Evolutionary conservation across 1,139 yeast species (phyloP), one percentile per base, ranked within the genome.

Genomic region (Yamadazyma taylorii): DNA sequence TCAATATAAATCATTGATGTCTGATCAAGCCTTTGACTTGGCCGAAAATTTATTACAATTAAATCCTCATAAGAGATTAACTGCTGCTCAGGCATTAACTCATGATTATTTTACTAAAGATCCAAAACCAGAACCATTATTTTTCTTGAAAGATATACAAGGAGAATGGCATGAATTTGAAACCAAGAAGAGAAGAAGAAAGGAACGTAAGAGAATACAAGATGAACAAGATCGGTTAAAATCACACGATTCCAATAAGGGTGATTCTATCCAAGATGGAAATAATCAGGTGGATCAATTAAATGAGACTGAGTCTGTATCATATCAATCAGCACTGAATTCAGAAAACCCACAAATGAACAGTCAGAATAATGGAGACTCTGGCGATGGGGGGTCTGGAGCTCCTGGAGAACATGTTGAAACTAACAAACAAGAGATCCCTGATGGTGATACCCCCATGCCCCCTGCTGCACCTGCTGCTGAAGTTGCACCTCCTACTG

Each of bases 131-230:
- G 75, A 73, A 43, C 81, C 84, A 2, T 60, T 81, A 35, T 64
- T 64, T 11, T 73, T 81, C 40, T 65, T 83, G 47, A 66, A 73
- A 34, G 77, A 73, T 12, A 65, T 82, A 29, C 73, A 75, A 39
- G 89, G 89, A 2, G 97, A 94, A 58, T 90, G 97, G 95, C 98
- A 92, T 56, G 98, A 92, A 56, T 90, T 85, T 59, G 98, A 92
- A 56, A 95, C 96, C 4, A 89, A 92, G 60, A 83, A 81, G 62
- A 78, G 87, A 52, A 70, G 94, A 52, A 73, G 86, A 48, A 81
- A 74, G 51, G 79, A 77, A 56, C 69, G 81, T 31, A 69, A 69
- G 42, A 54, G 71, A 39, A 35, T 67, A 14, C 70, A 67, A 42
- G 74, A 67, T 35, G 51, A 47, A 35, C 49, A 27, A 12, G 30